These are phyloP conservation scores for Malus sieversii DNA, from an alignment of 306 rosid genomes.

Conservation along the genomic window DNA sequence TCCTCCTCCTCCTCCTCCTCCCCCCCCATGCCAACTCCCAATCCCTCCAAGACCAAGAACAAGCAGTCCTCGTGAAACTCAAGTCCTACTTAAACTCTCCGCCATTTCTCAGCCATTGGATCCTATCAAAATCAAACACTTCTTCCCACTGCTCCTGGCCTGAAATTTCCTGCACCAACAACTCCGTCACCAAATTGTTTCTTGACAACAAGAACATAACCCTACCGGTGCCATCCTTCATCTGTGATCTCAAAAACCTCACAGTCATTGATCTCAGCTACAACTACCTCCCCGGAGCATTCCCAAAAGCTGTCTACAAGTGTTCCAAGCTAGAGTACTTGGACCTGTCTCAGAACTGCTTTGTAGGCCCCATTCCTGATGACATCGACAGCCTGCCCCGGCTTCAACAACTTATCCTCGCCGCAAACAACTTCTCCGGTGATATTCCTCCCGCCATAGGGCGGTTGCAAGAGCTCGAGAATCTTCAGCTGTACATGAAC, in stretches of 20 bases:
- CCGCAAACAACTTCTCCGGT: conserved; percentile 37
- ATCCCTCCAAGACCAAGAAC: conserved; percentile 38
- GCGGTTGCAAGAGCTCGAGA: conserved; percentile 27
- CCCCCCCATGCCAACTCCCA: conserved; percentile 26
- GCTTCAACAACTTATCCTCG: conserved; percentile 39
- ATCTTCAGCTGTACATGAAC: conserved; percentile 20
- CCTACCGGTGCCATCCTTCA: conserved; percentile 42
- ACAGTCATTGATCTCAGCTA: conserved; percentile 24
- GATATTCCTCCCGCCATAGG: conserved; percentile 52
- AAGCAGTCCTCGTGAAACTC: conserved; percentile 28
- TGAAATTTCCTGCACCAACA: conserved; percentile 40
- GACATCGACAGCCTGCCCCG: conserved; percentile 32
- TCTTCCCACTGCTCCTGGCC: conserved; percentile 51
- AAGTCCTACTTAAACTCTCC: conserved; percentile 39
- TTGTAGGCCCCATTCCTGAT: conserved; percentile 40
- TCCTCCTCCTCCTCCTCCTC: conserved; percentile 14
- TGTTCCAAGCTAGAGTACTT: conserved; percentile 50
- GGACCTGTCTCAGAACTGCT: conserved; percentile 38
- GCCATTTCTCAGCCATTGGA: conserved; percentile 41
- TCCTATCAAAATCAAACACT: conserved; percentile 18
- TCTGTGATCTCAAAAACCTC: conserved; percentile 63
- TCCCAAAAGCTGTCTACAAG: conserved; percentile 44
- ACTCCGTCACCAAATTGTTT: conserved; percentile 33
- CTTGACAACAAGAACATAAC: conserved; percentile 7
- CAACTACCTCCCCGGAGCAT: conserved; percentile 36